Evolutionary conservation across 2,329 filamentous ascomycete species (phyloP), one percentile per base, ranked within the genome.

Genomic region (Pseudocercospora vitis): DNA sequence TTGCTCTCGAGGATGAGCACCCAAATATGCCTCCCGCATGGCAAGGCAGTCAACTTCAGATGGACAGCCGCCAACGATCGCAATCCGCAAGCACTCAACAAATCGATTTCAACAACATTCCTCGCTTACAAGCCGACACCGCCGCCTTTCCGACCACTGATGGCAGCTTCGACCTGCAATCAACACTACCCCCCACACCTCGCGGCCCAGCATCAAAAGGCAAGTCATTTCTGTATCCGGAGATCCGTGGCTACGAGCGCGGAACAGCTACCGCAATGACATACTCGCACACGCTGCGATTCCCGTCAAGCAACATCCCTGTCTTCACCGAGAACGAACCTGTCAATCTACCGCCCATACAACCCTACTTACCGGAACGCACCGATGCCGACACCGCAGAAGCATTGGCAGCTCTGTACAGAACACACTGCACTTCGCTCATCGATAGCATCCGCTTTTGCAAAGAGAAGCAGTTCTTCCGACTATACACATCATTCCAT

Each of bases 371-470:
- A 2, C 91, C 92, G 1, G 74, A 76, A 2, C 87, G 88, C 52
- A 95, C 91, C 5, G 94, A 99, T 69, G 78, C 82, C 0, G 92
- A 97, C 67, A 87, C 91, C 6, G 91, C 91, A 21, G 88, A 88
- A 65, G 91, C 91, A 3, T 77, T 99, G 18, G 84, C 85, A 31
- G 91, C 92, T 3, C 79, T 97, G 19, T 99, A 99, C 69, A 85
- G 91, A 46, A 94, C 92, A 2, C 92, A 97, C 69, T 96, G 91
- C 70, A 96, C 94, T 11, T 96, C 91, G 0, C 81, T 99, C 4
- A 88, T 99, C 26, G 94, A 99, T 72, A 92, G 90, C 64, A 91
- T 99, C 57, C 88, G 94, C 24, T 97, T 89, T 71, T 96, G 92
- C 78, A 95, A 94, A 68, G 90, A 96, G 71, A 95, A 96, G 74